These are phyloP conservation scores for Chlamydomonas sp. DNA, from an alignment of 139 green algal genomes.

Conservation along the genomic window DNA sequence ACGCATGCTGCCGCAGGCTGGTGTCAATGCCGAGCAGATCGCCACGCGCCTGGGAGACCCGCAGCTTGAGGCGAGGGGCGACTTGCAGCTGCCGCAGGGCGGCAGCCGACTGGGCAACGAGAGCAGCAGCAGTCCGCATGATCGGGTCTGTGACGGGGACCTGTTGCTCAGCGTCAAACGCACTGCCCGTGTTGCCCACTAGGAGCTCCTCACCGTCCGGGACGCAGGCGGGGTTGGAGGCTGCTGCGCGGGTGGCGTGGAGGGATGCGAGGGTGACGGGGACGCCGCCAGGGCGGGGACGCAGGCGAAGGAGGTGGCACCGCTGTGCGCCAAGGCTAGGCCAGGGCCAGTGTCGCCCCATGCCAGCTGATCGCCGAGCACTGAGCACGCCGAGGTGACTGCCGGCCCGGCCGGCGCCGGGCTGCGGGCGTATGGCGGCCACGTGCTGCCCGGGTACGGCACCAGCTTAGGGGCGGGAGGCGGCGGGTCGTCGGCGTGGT, in stretches of 20 bases:
- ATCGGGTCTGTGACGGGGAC: neutral
- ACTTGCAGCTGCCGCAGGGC: neutral
- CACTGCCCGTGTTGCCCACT: neutral
- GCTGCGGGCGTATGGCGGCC: neutral
- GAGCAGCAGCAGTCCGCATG: neutral
- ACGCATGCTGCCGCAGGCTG: neutral
- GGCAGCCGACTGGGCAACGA: neutral
- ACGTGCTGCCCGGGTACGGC: neutral
- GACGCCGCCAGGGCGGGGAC: neutral
- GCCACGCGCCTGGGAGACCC: neutral
- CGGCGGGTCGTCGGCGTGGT: neutral
- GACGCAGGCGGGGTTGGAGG: too few relatives aligned
- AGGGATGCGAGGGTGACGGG: neutral
- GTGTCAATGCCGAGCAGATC: neutral
- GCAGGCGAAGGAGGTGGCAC: neutral
- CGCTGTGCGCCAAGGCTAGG: neutral
- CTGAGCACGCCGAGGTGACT: neutral
- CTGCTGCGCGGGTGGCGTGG: neutral
- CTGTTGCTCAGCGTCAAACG: neutral
- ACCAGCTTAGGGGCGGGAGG: neutral
- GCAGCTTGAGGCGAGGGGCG: neutral
- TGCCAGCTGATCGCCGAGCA: too few relatives aligned
- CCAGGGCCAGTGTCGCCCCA: neutral
- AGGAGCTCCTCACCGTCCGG: neutral
- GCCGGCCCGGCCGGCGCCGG: neutral